Base-by-base conservation (phyloP, 169 alveolate species). In the Eimeria falciformis region DNA sequence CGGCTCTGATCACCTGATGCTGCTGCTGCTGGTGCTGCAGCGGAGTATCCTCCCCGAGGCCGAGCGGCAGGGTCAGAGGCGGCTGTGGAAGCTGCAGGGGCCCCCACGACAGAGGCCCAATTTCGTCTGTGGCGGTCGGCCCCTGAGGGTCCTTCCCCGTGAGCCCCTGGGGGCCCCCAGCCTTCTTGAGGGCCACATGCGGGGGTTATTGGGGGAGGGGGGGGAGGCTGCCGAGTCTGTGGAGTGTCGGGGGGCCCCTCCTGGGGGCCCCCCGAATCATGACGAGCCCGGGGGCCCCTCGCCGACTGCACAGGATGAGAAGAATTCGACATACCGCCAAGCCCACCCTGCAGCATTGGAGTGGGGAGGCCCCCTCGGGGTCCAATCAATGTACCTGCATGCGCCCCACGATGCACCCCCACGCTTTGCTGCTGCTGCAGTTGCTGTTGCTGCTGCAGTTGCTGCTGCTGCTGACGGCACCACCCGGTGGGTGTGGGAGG, bases 51-150 rank as follows among this genome's bases (percentile, higher is more conserved):
- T n/a, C 75, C 89, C 37, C 77, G 89, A 37, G 71, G 21, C 33
- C 89, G 89, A 50, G 25, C 56, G 75, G 45, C 89, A 45, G 68
- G 75, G 56, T 6, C 29, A 81, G 75, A 55, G 12, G 77, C 9
- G 21, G 89, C 27, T 18, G 73, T 23, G n/a, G 47, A 68, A 53
- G 88, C 21, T 21, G 89, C 89, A 14, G 89, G 89, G 75, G 89
- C 89, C 45, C 89, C 89, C 65, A 81, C 89, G n/a, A 81, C 89
- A 2, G 89, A 71, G 43, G 89, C 89, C 89, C 89, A 81, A 27
- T 81, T 81, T 11, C 89, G 89, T 75, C 77, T 81, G n/a, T 55
- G 75, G 7, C n/a, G 7, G 89, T 4, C 23, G 77, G 50, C 89
- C 75, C 55, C 43, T 45, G 89, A 55, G 75, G 62, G 89, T 18